These are phyloP conservation scores for Fusarium euwallaceae DNA, from an alignment of 2,329 filamentous ascomycete species.

Conservation along the genomic window DNA sequence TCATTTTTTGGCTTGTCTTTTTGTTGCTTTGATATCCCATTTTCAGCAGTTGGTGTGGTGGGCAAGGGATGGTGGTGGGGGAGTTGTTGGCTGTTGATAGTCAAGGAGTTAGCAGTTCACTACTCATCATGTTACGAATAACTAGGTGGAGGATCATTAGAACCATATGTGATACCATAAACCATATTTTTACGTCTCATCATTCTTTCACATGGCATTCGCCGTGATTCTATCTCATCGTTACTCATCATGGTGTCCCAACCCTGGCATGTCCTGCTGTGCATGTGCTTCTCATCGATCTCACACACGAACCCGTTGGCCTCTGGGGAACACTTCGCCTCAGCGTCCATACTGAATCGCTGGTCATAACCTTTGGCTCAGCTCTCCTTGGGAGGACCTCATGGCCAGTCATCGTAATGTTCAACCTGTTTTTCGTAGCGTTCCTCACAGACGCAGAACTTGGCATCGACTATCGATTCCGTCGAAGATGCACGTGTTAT, in stretches of 20 bases:
- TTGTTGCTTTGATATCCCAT: not conserved
- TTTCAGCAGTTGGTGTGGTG: not conserved
- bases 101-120: not conserved
- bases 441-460: constrained; percentile 64
- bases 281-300: no score
- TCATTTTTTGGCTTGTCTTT: not conserved
- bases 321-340: not conserved
- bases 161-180: not conserved
- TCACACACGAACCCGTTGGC: not conserved
- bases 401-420: not conserved
- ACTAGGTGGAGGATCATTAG: not conserved
- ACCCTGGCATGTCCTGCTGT: not conserved
- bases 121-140: not conserved
- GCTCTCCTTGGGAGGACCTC: not conserved
- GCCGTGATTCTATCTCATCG: constrained; percentile 23
- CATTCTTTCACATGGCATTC: constrained; percentile 11
- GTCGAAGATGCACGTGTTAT: constrained; percentile 79
- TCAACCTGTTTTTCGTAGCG: not conserved
- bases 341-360: not conserved
- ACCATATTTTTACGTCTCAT: not conserved
- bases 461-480: constrained; percentile 74
- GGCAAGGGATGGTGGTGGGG: not conserved
- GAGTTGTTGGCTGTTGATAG: not conserved
- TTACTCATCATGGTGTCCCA: constrained; percentile 19
- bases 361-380: not conserved